These are phyloP conservation scores for Ilex asprella DNA, from an alignment of 257 asterid species.

Conservation along the genomic window DNA sequence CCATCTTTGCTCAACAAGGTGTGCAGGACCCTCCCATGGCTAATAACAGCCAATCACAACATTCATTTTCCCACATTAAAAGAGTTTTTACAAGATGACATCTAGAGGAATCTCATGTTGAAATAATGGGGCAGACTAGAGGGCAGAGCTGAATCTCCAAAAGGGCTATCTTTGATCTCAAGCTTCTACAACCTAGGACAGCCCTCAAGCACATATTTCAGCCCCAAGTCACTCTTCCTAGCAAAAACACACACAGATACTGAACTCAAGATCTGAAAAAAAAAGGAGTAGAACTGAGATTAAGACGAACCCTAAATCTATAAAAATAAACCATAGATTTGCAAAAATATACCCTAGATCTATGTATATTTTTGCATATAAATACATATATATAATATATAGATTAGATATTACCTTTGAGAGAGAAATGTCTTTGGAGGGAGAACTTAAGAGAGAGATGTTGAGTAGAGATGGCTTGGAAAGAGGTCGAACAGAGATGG, in stretches of 20 bases:
- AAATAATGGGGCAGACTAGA: conserved; percentile 44
- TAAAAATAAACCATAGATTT: too few relatives aligned
- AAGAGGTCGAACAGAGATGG: too few relatives aligned
- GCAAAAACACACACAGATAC: conserved; percentile 17
- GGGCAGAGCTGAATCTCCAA: conserved; percentile 40
- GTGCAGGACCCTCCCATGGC: conserved; percentile 10
- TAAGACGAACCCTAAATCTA: too few relatives aligned
- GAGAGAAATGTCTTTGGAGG: too few relatives aligned
- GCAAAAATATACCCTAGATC: too few relatives aligned
- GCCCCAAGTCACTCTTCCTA: conserved; percentile 39
- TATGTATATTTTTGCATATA: too few relatives aligned
- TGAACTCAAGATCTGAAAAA: too few relatives aligned
- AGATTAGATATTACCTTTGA: too few relatives aligned
- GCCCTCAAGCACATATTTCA: conserved; percentile 44
- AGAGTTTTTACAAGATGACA: conserved; percentile 30
- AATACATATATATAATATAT: too few relatives aligned
- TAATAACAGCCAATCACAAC: conserved; percentile 9
- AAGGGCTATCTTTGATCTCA: conserved; percentile 53
- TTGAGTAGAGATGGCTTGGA: too few relatives aligned
- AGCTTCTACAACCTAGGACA: conserved; percentile 45
- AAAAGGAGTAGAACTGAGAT: too few relatives aligned
- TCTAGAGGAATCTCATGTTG: conserved; percentile 52
- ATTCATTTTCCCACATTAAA: neutral
- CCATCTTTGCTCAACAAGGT: conserved; percentile 14
- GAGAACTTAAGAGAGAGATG: too few relatives aligned